Percentiles rank a stretch among this genome's conserved stretches.
Conservation (phyloP, 306 rosid species). For the Acacia melanoxylon region DNA sequence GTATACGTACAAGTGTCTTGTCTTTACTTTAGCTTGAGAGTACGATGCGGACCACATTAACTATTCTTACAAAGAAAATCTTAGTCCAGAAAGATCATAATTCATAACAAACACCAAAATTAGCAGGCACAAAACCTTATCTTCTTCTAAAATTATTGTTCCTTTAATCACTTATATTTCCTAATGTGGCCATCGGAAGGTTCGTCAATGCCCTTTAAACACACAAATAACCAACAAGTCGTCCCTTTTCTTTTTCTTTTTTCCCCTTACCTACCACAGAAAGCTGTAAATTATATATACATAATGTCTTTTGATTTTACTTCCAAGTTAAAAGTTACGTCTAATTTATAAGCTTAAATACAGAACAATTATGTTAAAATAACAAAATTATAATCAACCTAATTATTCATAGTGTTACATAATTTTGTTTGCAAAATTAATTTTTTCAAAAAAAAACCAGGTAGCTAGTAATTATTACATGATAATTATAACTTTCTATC, state of each 20-base stretch:
- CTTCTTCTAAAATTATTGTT: conserved; percentile 7
- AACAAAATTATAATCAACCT: neutral
- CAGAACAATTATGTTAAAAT: neutral
- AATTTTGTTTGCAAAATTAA: neutral
- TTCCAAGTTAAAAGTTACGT: neutral
- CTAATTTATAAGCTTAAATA: neutral
- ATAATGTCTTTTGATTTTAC: neutral
- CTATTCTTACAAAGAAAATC: neutral
- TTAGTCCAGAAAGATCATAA: neutral
- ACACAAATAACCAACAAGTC: neutral
- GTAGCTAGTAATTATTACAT: neutral
- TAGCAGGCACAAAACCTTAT: conserved; percentile 16
- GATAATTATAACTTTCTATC: neutral
- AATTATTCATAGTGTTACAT: neutral
- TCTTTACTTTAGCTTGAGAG: neutral
- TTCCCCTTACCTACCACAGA: neutral
- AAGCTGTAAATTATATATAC: neutral
- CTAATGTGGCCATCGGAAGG: conserved; percentile 9
- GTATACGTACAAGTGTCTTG: neutral
- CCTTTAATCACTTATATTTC: neutral
- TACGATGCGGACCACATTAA: neutral
- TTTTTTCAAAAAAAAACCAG: neutral
- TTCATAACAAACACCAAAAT: conserved; percentile 26
- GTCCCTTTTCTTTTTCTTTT: neutral
- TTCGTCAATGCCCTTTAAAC: neutral